Evolutionary conservation across 805 yeast species (phyloP), one percentile per base, ranked within the genome.

Genomic region (Candida saitoana): DNA sequence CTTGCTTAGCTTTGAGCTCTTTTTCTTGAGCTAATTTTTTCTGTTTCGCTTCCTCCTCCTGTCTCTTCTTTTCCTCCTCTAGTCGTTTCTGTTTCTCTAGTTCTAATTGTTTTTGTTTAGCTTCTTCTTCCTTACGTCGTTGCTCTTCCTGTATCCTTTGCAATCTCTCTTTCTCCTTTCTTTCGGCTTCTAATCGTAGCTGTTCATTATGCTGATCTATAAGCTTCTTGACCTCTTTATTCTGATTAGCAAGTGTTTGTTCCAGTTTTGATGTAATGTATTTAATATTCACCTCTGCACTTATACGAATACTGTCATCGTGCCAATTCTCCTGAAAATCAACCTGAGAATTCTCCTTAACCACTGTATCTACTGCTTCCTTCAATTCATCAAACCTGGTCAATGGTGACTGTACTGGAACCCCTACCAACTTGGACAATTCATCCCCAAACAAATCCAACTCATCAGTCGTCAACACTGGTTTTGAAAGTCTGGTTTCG

Each of bases 131-230:
- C 43, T 36, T 50, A 36, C 36, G 41, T 41, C 38, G 35, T 35
- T 22, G 46, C 30, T 44, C 48, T 45, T 53, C 51, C 45, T 57
- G 49, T 47, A 46, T 47, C 47, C 48, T 54, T 43, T 54, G 54
- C 31, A 52, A 56, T 35, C 48, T 56, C 40, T 43, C 52, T 44
- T 42, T 47, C 44, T 48, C 50, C 43, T 40, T 48, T 36, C 32
- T 29, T 38, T 47, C 49, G 38, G 36, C 39, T 58, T 55, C 46
- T 54, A 52, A 32, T 49, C 64, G 40, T 49, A 53, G 40, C 43
- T 57, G 31, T 49, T 54, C 47, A 30, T 43, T 41, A 42, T 63
- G 50, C 43, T 41, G 34, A 5, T 37, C 34, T 5, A 58, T 53
- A 1, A 56, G 12, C 15, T 36, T n/a, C 31, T 50, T 40, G 12